A percentile compares a stretch with the other conserved stretches of the same genome.
Conservation (phyloP, 371 early-diverging fungal species). For the Polyrhizophydium stewartii region DNA sequence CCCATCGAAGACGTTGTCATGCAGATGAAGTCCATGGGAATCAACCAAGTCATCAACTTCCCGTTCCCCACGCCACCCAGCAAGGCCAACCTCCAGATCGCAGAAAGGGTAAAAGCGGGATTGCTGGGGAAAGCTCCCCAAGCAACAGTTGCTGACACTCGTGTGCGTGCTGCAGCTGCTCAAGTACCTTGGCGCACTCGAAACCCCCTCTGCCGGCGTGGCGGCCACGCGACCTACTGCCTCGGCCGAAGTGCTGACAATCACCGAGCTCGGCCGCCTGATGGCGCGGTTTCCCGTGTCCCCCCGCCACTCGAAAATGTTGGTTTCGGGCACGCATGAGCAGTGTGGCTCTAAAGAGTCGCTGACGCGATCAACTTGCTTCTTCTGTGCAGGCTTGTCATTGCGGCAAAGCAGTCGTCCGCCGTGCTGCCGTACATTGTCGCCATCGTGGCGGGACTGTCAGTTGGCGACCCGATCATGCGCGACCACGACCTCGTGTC, state of each 20-base stretch:
- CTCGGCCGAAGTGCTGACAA: constrained; percentile 10
- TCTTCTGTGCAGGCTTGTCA: constrained; percentile 58
- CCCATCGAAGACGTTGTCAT: constrained; percentile 95
- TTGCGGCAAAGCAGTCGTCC: constrained; percentile 69
- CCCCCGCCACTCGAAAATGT: constrained; percentile 93
- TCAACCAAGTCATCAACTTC: constrained; percentile 90
- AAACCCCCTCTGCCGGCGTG: constrained; percentile 1
- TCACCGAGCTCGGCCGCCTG: constrained; percentile 84
- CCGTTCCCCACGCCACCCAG: constrained; percentile 67
- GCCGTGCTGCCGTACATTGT: constrained; percentile 81
- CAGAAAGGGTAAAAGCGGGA: constrained; percentile 31
- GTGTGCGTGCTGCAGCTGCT: no score
- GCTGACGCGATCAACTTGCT: neutral
- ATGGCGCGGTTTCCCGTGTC: constrained; percentile 93
- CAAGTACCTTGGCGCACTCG: constrained; percentile 40
- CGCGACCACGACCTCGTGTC: constrained; percentile 31
- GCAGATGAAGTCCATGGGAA: constrained; percentile 94
- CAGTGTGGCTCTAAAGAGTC: neutral
- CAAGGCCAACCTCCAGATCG: constrained; percentile 20
- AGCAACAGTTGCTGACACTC: constrained; percentile 12
- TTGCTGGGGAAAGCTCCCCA: neutral
- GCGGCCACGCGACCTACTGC: neutral
- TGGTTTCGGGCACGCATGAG: constrained; percentile 16
- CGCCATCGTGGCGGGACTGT: constrained; percentile 83
- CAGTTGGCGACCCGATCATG: constrained; percentile 88